Base-by-base conservation (phyloP, 1,139 yeast genomes). In the Hansenula lynferdii region DNA sequence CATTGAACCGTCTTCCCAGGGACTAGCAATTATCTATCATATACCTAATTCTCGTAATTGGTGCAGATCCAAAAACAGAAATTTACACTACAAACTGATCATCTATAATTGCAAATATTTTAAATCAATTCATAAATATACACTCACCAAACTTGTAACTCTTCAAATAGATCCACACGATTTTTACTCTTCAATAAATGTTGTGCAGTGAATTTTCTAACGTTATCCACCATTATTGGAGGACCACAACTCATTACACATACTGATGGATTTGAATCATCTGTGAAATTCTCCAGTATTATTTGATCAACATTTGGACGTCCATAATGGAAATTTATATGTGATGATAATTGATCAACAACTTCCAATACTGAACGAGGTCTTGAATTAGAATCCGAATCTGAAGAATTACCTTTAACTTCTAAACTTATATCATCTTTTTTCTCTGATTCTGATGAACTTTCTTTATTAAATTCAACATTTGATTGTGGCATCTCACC, bases 231-330 rank as follows among this genome's bases (percentile, higher is more conserved):
- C 69, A 73, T 64, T 10, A 49, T 43, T 12, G 73, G 70, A 40
- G 71, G 74, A 8, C 78, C 79, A 58, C 79, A 74, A 12, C 72
- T 56, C 5, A 70, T 61, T 36, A 74, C 64, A 0, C 73, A 74
- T 31, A 65, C 54, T 2, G 71, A 61, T 2, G 69, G 69, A 3
- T 40, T 37, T 5, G 58, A 31, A 31, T 55, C 44, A 34, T 45
- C 38, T 4, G 23, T 30, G 30, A 67, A 56, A 27, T 61, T 65
- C 9, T 51, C 40, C n/a, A 44, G 44, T 10, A 67, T 52, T 8
- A 69, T 26, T 4, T 45, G 52, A 5, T 51, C 45, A 18, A 69
- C 44, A 34, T 61, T 52, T 8, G 75, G 75, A 51, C 72, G 59
- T 5, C 61, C 63, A 8, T 35, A 31, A 22, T 34, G 21, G 34